A percentile compares a stretch with the other conserved stretches of the same genome.
Evolutionary conservation across 768 basidiomycete species (phyloP).

Genomic region (Mycena sanguinolenta): DNA sequence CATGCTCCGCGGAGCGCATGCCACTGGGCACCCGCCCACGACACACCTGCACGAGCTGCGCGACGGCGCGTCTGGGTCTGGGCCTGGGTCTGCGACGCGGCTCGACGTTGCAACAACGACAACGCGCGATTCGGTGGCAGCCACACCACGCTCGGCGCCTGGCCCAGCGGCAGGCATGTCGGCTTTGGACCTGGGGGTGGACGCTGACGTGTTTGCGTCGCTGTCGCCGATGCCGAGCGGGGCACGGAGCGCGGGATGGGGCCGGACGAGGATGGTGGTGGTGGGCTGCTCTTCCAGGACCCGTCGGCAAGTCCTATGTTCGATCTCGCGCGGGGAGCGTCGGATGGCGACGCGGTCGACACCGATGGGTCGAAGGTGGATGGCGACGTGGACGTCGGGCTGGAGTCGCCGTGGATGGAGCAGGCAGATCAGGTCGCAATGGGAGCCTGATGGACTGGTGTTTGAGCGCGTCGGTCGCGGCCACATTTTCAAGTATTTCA

Average conservation of each 20-base stretch:
- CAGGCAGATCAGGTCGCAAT: slow-evolving; percentile 14
- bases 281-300: slow-evolving; percentile 13
- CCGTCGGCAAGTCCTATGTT: neutral
- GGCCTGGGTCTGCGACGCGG: neutral
- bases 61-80: slow-evolving; percentile 1
- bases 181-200: slow-evolving; percentile 11
- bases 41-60: slow-evolving; percentile 68
- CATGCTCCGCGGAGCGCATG: slow-evolving; percentile 48
- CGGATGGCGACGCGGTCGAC: slow-evolving; percentile 27
- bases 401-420: slow-evolving; percentile 23
- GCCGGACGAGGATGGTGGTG: neutral
- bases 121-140: neutral
- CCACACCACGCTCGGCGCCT: slow-evolving; percentile 2
- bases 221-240: slow-evolving; percentile 11
- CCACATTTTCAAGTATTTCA: too few relatives aligned
- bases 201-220: slow-evolving; percentile 29
- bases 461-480: neutral
- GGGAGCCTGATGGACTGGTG: neutral
- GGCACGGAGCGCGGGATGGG: slow-evolving; percentile 6
- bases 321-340: slow-evolving; percentile 18
- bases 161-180: slow-evolving; percentile 7
- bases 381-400: slow-evolving; percentile 17
- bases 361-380: slow-evolving; percentile 34
- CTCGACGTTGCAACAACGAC: too few relatives aligned
- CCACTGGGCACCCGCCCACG: slow-evolving; percentile 60